Evolutionary conservation across 2,329 filamentous ascomycete species (phyloP).

Genomic region (Fonsecaea multimorphosa): DNA sequence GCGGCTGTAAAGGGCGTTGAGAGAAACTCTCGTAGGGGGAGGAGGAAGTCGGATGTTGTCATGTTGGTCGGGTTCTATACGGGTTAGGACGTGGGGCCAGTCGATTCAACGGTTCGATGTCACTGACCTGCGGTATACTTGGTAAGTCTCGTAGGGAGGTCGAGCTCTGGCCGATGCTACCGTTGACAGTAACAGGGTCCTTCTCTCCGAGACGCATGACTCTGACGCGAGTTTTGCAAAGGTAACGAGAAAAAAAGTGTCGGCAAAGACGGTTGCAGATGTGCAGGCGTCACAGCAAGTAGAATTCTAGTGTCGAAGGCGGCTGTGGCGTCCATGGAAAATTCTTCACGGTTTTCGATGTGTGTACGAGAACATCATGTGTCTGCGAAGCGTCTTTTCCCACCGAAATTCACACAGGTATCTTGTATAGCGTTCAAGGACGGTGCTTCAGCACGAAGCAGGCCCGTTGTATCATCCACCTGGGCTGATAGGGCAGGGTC

Average conservation of each 20-base stretch:
- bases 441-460: constrained; percentile 6
- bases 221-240: constrained; percentile 18
- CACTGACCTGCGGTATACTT: constrained; percentile 37
- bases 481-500: constrained; percentile 13
- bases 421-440: not conserved
- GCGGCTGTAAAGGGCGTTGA: constrained; percentile 87
- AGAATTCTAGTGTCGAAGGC: constrained; percentile 19
- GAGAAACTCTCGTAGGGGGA: constrained; percentile 52
- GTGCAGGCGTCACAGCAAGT: constrained; percentile 27
- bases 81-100: constrained; percentile 19
- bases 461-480: constrained; percentile 5
- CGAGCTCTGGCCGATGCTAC: constrained; percentile 34
- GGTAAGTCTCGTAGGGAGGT: constrained; percentile 32
- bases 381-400: constrained; percentile 14
- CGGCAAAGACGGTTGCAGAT: constrained; percentile 8
- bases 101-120: not conserved
- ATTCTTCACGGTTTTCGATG: constrained; percentile 26
- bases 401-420: not conserved
- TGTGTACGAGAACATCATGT: constrained; percentile 29
- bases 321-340: constrained; percentile 37
- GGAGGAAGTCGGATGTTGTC: constrained; percentile 38
- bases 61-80: constrained; percentile 35
- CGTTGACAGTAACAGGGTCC: constrained; percentile 33
- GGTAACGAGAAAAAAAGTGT: constrained; percentile 8
- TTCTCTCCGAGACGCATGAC: constrained; percentile 38